Base-by-base conservation (phyloP, 1,284 basidiomycete species). In the Paramarasmius palmivorus region DNA sequence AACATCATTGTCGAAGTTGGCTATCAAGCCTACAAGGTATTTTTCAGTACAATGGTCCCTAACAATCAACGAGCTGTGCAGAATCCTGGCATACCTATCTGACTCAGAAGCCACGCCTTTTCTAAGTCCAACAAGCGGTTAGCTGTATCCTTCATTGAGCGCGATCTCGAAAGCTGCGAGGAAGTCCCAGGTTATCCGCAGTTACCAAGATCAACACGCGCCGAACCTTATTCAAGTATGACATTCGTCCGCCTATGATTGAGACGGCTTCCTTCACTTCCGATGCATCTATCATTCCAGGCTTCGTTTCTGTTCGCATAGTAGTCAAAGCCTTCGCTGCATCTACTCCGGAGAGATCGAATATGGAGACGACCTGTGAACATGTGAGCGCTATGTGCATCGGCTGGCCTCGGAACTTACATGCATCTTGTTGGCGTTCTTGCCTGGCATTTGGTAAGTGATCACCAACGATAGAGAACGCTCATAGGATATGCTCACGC, bases 1-100 rank as follows among this genome's bases (percentile, higher is more conserved):
- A 42, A 92, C 90, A 69, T 93, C 90, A 71, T 92, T 91, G 65
- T 93, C 91, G 63, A 84, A 86, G 63, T 93, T 90, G 6, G 81
- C 79, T 53, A 82, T 79, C 26, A 81, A 64, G 17, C 75, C 77
- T 79, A 49, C 8, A 7, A 49, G 7, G 19, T 25, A 48, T n/a
- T n/a, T n/a, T n/a, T n/a, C n/a, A n/a, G n/a, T n/a, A n/a, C 45
- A 29, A 50, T 22, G 20, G 17, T 37, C 35, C 29, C 7, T 32
- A 6, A 29, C n/a, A n/a, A n/a, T 40, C 51, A 19, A n/a, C 29
- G 48, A 49, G 25, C 48, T 39, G 37, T 29, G 7, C 14, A 9
- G 17, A 22, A 22, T 25, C 22, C 37, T 17, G 46, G 45, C 61
- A 76, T 68, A 63, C 89, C 90, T 49, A 92, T 86, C 65, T 84